Conservation (phyloP, 2,329 filamentous ascomycete species). For the Alternaria angustiovoidea region DNA sequence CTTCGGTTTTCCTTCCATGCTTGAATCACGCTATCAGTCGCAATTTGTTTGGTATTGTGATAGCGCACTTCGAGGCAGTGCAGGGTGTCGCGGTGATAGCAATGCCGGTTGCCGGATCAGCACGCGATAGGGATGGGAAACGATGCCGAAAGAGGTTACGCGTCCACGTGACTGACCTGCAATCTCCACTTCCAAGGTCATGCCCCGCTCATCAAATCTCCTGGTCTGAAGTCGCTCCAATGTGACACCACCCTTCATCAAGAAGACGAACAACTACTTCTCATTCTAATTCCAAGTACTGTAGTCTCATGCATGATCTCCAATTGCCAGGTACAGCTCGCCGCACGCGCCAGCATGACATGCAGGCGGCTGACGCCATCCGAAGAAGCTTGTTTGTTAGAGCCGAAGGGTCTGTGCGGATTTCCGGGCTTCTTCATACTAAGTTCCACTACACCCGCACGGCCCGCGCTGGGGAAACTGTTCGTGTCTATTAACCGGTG, state of each 20-base stretch:
- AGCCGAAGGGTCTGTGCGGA: background rate
- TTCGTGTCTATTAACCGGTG: background rate
- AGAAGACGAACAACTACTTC: background rate
- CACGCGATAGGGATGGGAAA: background rate
- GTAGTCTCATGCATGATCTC: background rate
- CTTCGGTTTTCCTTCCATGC: too few relatives aligned
- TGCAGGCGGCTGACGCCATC: background rate
- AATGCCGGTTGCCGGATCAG: background rate
- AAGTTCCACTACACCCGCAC: background rate
- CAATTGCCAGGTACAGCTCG: background rate
- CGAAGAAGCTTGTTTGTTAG: background rate
- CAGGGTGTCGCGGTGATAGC: background rate
- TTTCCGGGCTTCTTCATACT: background rate
- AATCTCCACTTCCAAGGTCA: background rate
- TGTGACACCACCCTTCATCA: background rate
- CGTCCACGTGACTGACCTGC: background rate
- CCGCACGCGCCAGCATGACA: background rate
- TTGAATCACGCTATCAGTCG: too few relatives aligned
- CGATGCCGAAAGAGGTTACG: background rate
- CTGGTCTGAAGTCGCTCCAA: background rate
- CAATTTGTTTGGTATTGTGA: too few relatives aligned
- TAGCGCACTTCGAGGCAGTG: too few relatives aligned
- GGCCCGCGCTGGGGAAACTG: background rate
- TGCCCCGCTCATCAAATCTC: background rate
- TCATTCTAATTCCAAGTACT: background rate